Evolutionary conservation across 257 asterid species (phyloP).

Genomic region (Craterostigma plantagineum): DNA sequence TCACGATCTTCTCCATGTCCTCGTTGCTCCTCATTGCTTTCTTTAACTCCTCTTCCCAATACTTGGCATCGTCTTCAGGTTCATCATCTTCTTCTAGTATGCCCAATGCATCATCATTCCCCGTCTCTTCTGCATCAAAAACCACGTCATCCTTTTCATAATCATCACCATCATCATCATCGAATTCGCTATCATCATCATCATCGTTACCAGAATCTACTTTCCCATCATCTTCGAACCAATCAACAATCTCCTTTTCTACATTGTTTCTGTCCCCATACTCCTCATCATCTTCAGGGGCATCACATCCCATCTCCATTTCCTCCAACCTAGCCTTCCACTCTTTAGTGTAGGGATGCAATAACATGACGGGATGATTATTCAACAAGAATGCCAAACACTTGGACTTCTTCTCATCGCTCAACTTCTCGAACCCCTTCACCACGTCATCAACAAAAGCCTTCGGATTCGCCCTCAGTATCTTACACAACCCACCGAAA

Average conservation of each 20-base stretch:
- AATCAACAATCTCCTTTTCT: slow-evolving; percentile 46
- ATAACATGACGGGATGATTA: slow-evolving; percentile 57
- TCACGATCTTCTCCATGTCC: slow-evolving; percentile 70
- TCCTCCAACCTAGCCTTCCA: slow-evolving; percentile 94
- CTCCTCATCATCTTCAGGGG: slow-evolving; percentile 64
- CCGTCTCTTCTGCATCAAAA: slow-evolving; percentile 21
- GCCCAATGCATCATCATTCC: slow-evolving; percentile 41
- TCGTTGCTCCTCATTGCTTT: slow-evolving; percentile 61
- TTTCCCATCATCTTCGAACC: slow-evolving; percentile 70
- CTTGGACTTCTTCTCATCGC: slow-evolving; percentile 60
- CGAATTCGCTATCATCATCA: slow-evolving; percentile 1
- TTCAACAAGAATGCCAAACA: slow-evolving; percentile 56
- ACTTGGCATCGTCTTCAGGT: slow-evolving; percentile 37
- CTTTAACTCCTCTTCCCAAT: slow-evolving; percentile 81
- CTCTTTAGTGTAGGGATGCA: slow-evolving; percentile 84
- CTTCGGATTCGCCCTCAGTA: slow-evolving; percentile 61
- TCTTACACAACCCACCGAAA: slow-evolving; percentile 75
- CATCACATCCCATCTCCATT: slow-evolving; percentile 94
- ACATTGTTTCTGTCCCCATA: slow-evolving; percentile 12
- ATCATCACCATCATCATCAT: slow-evolving; percentile 9
- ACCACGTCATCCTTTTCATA: slow-evolving; percentile 21
- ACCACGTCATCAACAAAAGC: slow-evolving; percentile 93
- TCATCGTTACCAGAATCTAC: slow-evolving; percentile 10
- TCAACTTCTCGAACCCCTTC: slow-evolving; percentile 52
- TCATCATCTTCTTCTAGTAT: slow-evolving; percentile 39